phyloP scores from a whole-genome alignment of 257 asterid species.

The Nicotiana attenuata region DNA sequence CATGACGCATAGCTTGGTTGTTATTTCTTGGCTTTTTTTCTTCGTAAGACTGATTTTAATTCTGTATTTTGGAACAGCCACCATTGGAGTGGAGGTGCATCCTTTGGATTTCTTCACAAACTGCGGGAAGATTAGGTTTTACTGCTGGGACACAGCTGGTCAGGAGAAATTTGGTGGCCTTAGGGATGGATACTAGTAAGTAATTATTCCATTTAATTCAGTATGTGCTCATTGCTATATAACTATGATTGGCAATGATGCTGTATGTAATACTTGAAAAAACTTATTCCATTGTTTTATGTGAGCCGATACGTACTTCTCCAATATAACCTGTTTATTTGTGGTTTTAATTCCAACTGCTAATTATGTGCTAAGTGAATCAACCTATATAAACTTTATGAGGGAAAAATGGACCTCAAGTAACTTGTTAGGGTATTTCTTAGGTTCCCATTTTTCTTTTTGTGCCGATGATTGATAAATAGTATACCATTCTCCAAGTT shows the following conservation, averaged over 20 bases:
- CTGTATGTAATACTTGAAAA: not conserved
- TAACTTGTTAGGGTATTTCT: not conserved
- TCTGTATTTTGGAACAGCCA: slow-evolving; percentile 35
- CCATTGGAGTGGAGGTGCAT: slow-evolving; percentile 90
- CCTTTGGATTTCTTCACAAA: slow-evolving; percentile 79
- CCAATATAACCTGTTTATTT: not conserved
- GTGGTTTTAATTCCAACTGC: not conserved
- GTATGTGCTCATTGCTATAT: not conserved
- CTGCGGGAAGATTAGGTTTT: slow-evolving; percentile 73
- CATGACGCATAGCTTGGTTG: not conserved
- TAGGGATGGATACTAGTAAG: slow-evolving; percentile 93
- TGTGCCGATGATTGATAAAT: not conserved
- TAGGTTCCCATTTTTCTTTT: not conserved
- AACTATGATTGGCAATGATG: not conserved
- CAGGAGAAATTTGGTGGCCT: slow-evolving; percentile 97
- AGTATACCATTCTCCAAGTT: too few species aligned
- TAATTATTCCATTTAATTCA: not conserved
- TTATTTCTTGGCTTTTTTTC: not conserved
- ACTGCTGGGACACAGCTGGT: slow-evolving; percentile 97
- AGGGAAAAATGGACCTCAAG: too few species aligned
- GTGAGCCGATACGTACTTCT: not conserved
- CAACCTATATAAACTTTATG: not conserved
- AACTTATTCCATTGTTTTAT: too few species aligned
- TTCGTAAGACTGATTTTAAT: not conserved
- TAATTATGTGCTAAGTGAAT: not conserved